Evolutionary conservation across 768 basidiomycete genomes (phyloP), one percentile per base, ranked within the genome.

Genomic region (Mycena capillaripes): DNA sequence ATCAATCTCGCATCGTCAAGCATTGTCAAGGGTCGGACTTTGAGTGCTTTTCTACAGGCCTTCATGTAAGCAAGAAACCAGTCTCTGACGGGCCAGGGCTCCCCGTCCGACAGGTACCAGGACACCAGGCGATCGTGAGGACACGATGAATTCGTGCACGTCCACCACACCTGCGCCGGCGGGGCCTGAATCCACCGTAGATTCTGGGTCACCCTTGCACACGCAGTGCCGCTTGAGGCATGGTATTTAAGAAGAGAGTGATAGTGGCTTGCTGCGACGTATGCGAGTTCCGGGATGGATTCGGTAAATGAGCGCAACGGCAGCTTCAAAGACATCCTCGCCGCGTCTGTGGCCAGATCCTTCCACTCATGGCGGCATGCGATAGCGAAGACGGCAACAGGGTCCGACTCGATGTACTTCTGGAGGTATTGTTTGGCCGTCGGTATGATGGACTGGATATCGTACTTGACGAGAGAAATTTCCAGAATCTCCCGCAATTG

Each of bases 1-100:
- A 62, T 62, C 17, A 62, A 16, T 17, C 42, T 12, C 5, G 46
- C 32, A 21, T 62, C 61, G 12, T 62, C 61, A 10, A 50, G 1
- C 30, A 9, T n/a, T 4, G 46, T 30, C 8, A 34, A 29, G 3
- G 61, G 61, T 17, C 14, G 6, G 1, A 32, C 29, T 50, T 62
- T 50, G 4, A 62, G 19, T 2, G 19, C 29, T 14, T 62, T 62
- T 25, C 30, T 10, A 5, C 30, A 40, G 19, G 44, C 61, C 48
- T 62, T 62, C 44, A 50, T 62, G 61, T 62, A 62, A 14, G 12
- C 19, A 0, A 62, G 48, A 14, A 62, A 48, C 61, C 61, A 62
- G 19, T 48, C 48, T 11, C 30, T 23, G 42, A 62, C n/a, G 5
- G 16, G 11, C 29, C 29, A 50, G 0, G 17, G 46, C 30, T 30